Conservation (phyloP, 2,329 filamentous ascomycete genomes). For the Sordariomycetes sp. region DNA sequence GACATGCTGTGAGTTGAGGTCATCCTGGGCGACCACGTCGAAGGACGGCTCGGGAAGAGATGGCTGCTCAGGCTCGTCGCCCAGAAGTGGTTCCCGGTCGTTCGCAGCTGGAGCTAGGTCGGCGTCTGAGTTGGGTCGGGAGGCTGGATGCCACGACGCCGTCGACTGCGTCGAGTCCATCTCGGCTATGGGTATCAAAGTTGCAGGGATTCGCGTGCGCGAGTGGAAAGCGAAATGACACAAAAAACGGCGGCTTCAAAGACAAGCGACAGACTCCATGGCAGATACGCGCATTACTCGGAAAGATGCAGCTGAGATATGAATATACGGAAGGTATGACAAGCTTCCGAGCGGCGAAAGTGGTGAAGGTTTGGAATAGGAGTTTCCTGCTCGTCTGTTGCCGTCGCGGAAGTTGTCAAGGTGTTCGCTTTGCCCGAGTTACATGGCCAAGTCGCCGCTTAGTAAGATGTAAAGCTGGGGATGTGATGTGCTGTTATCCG, state of each 20-base stretch:
- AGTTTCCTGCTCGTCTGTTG: neutral
- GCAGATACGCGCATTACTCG: neutral
- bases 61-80: neutral
- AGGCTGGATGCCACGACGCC: constrained; percentile 36
- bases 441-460: neutral
- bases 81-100: neutral
- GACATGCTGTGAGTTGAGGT: neutral
- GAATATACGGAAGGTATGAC: neutral
- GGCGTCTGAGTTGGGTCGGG: constrained; percentile 29
- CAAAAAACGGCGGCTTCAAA: neutral
- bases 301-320: neutral
- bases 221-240: neutral
- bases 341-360: constrained; percentile 1
- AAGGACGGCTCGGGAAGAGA: constrained; percentile 2
- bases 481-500: neutral
- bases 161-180: constrained; percentile 29
- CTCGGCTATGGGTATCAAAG: neutral
- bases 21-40: neutral
- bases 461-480: neutral
- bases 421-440: neutral
- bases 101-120: neutral
- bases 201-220: neutral
- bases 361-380: constrained; percentile 1
- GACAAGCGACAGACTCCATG: neutral
- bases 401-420: constrained; percentile 1